Conservation (phyloP, 2,329 filamentous ascomycete species). For the Xenoacremonium recifei region DNA sequence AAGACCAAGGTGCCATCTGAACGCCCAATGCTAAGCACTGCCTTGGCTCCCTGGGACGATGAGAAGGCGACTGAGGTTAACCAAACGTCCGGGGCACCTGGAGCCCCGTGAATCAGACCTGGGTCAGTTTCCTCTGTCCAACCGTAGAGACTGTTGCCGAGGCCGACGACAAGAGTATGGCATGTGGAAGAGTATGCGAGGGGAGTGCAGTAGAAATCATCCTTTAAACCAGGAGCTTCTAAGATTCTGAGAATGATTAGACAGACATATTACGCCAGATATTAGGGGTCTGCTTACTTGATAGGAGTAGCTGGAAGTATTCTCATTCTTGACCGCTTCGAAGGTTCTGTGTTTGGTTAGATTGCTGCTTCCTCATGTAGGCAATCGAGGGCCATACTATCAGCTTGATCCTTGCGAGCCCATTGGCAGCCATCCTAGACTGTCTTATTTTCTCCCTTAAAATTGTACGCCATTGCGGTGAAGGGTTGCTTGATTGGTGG, state of each 20-base stretch:
- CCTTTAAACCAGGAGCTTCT: slow-evolving; percentile 82
- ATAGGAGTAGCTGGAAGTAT: slow-evolving; percentile 72
- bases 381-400: slow-evolving; percentile 9
- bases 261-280: neutral
- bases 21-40: slow-evolving; percentile 81
- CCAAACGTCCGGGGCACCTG: slow-evolving; percentile 35
- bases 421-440: slow-evolving; percentile 26
- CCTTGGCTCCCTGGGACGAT: slow-evolving; percentile 69
- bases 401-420: slow-evolving; percentile 14
- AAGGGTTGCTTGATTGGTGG: neutral
- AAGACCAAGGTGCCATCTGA: slow-evolving; percentile 74
- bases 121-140: slow-evolving; percentile 81
- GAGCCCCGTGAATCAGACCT: slow-evolving; percentile 38
- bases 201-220: slow-evolving; percentile 94
- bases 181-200: slow-evolving; percentile 78
- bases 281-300: slow-evolving; percentile 52
- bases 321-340: slow-evolving; percentile 23
- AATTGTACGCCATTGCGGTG: neutral
- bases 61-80: slow-evolving; percentile 92
- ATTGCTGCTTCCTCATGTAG: too few species aligned
- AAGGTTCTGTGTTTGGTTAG: slow-evolving; percentile 11
- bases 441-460: slow-evolving; percentile 15
- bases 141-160: slow-evolving; percentile 76
- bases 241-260: slow-evolving; percentile 61
- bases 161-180: slow-evolving; percentile 77